These are phyloP conservation scores for Mycena rebaudengoi DNA, from an alignment of 768 basidiomycete species.

Conservation along the genomic window DNA sequence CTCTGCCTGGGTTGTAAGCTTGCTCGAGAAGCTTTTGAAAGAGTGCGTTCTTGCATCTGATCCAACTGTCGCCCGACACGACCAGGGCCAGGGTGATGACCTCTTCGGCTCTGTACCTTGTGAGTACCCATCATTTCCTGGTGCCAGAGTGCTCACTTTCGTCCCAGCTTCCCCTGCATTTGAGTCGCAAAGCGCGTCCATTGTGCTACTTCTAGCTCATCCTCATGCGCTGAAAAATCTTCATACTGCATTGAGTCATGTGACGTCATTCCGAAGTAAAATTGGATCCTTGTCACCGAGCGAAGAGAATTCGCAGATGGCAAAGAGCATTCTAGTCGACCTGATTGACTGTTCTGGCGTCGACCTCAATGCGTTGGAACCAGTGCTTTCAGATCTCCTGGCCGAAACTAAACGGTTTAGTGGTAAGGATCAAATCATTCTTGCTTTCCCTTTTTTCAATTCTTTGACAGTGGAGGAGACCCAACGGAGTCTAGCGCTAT, in stretches of 20 bases:
- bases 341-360: slow-evolving; percentile 71
- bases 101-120: slow-evolving; percentile 31
- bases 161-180: background rate
- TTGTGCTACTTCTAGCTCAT: slow-evolving; percentile 68
- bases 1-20: slow-evolving; percentile 66
- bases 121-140: slow-evolving; percentile 17
- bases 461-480: slow-evolving; percentile 57
- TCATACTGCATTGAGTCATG: slow-evolving; percentile 56
- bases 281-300: slow-evolving; percentile 62
- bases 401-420: slow-evolving; percentile 44
- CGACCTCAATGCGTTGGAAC: slow-evolving; percentile 60
- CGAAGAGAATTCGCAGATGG: slow-evolving; percentile 70
- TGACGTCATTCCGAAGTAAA: slow-evolving; percentile 65
- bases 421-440: slow-evolving; percentile 33
- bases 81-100: slow-evolving; percentile 32
- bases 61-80: slow-evolving; percentile 28
- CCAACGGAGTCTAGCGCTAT: slow-evolving; percentile 64
- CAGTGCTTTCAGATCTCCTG: slow-evolving; percentile 50
- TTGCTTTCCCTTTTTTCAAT: slow-evolving; percentile 15
- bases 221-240: slow-evolving; percentile 67
- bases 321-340: slow-evolving; percentile 70
- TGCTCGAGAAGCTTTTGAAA: slow-evolving; percentile 70
- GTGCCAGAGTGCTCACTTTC: background rate
- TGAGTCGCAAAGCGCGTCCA: slow-evolving; percentile 37
- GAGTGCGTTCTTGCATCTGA: slow-evolving; percentile 48